These are phyloP conservation scores for Neocatenulostroma microsporum DNA, from an alignment of 2,329 filamentous ascomycete genomes.

Conservation along the genomic window DNA sequence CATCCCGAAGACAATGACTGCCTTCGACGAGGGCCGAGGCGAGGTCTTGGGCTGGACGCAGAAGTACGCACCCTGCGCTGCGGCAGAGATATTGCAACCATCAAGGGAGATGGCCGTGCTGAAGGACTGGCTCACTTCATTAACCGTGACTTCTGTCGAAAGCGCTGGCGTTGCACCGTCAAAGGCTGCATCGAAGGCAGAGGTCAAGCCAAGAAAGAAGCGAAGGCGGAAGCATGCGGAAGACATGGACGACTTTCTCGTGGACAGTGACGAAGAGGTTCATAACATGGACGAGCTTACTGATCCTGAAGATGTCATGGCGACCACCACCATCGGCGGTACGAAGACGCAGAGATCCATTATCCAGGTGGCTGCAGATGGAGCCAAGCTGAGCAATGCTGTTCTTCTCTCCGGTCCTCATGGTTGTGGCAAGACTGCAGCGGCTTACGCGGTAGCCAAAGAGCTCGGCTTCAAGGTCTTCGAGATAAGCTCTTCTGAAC, in stretches of 20 bases:
- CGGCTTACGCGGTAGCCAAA: slow-evolving; percentile 83
- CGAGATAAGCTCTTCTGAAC: slow-evolving; percentile 78
- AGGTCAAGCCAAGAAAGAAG: slow-evolving; percentile 49
- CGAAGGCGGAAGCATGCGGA: slow-evolving; percentile 53
- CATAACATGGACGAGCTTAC: slow-evolving; percentile 61
- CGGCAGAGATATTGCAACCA: slow-evolving; percentile 66
- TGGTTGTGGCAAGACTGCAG: slow-evolving; percentile 88
- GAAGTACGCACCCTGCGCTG: slow-evolving; percentile 69
- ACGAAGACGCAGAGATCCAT: slow-evolving; percentile 27
- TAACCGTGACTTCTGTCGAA: slow-evolving; percentile 71
- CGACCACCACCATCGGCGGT: neutral
- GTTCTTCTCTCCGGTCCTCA: slow-evolving; percentile 84
- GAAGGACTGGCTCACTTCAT: slow-evolving; percentile 69
- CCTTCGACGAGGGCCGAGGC: slow-evolving; percentile 72
- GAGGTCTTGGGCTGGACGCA: slow-evolving; percentile 68
- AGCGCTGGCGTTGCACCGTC: slow-evolving; percentile 43
- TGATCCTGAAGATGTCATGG: slow-evolving; percentile 52
- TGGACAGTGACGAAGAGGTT: slow-evolving; percentile 68
- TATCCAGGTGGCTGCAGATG: slow-evolving; percentile 30
- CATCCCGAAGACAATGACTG: slow-evolving; percentile 57
- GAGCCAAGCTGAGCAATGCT: slow-evolving; percentile 56
- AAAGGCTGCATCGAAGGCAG: slow-evolving; percentile 11
- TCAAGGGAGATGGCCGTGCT: slow-evolving; percentile 63
- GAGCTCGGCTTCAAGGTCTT: slow-evolving; percentile 92
- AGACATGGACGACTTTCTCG: slow-evolving; percentile 71